phyloP scores from a whole-genome alignment of 768 basidiomycete genomes.

The Multifurca ochricompacta region DNA sequence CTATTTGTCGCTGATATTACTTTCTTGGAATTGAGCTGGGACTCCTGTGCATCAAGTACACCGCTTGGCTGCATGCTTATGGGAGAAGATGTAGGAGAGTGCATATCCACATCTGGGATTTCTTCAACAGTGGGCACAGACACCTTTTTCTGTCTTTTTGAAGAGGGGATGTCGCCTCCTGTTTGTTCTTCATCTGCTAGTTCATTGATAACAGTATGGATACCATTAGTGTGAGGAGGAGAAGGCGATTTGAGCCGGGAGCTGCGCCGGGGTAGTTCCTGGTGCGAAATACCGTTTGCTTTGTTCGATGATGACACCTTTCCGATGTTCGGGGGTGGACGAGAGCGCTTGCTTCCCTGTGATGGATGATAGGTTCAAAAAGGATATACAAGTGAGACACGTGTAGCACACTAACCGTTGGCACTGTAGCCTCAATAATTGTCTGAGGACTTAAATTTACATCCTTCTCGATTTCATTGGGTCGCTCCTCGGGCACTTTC shows the following conservation, averaged over 20 bases:
- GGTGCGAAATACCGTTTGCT: conserved; percentile 13
- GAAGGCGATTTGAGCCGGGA: conserved; percentile 22
- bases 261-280: conserved; percentile 21
- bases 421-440: conserved; percentile 71
- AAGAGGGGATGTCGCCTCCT: conserved; percentile 30
- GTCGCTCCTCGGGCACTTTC: conserved; percentile 25
- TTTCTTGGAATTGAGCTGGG: conserved; percentile 22
- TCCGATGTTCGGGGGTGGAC: conserved; percentile 55
- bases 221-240: conserved; percentile 10
- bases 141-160: conserved; percentile 44
- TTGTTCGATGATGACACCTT: conserved; percentile 25
- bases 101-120: conserved; percentile 29
- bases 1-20: conserved; percentile 17
- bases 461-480: conserved; percentile 22
- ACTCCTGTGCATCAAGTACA: conserved; percentile 34
- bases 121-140: conserved; percentile 26
- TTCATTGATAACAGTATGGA: conserved; percentile 2
- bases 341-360: conserved; percentile 71
- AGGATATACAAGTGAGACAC: background rate
- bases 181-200: conserved; percentile 32
- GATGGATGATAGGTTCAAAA: conserved; percentile 15
- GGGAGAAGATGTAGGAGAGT: conserved; percentile 22
- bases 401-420: conserved; percentile 42
- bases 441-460: conserved; percentile 44
- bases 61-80: conserved; percentile 30